Evolutionary conservation across 2,329 filamentous ascomycete genomes (phyloP).

Genomic region (Lasiodiplodia gonubiensis): DNA sequence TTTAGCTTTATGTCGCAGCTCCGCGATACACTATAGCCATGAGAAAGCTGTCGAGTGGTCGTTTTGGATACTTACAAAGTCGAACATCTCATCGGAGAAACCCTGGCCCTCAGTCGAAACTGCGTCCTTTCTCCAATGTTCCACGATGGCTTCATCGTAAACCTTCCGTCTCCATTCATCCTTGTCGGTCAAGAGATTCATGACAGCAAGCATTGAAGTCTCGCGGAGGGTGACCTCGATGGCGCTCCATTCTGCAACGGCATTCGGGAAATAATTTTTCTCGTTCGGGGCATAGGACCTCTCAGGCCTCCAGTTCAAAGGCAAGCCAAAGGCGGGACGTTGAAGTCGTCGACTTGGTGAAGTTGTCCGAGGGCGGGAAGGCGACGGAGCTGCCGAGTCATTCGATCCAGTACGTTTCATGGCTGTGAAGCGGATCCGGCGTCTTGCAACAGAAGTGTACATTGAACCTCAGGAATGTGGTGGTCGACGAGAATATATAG

Average conservation of each 20-base stretch:
- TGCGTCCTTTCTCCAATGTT: constrained; percentile 42
- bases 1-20: constrained; percentile 58
- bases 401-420: neutral
- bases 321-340: neutral
- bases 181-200: constrained; percentile 51
- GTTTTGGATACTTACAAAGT: constrained; percentile 20
- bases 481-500: neutral
- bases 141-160: constrained; percentile 39
- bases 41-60: neutral
- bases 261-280: neutral
- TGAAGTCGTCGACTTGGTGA: neutral
- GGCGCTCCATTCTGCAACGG: neutral
- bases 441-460: neutral
- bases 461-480: neutral
- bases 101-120: constrained; percentile 25
- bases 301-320: constrained; percentile 1
- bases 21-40: constrained; percentile 42
- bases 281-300: neutral
- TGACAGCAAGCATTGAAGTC: constrained; percentile 45
- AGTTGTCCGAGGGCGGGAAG: neutral
- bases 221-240: constrained; percentile 44
- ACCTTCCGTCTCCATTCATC: constrained; percentile 49
- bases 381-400: neutral
- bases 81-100: constrained; percentile 31
- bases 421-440: neutral